Percentiles rank a stretch among this genome's conserved stretches.
Evolutionary conservation across 2,329 filamentous ascomycete genomes (phyloP).

Genomic region (Lachnellula occidentalis): DNA sequence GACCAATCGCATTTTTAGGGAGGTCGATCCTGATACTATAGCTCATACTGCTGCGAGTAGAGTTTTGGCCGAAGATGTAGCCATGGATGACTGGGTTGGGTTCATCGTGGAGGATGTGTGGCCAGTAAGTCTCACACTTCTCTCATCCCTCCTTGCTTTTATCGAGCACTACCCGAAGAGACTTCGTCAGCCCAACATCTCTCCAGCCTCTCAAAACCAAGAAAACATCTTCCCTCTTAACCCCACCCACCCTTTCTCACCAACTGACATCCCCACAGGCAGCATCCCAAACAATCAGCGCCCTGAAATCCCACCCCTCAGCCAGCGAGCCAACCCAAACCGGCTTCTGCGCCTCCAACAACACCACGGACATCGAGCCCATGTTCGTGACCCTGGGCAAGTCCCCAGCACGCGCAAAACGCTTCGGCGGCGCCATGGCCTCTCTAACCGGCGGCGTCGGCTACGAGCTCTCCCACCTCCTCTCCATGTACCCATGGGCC

Average conservation of each 20-base stretch:
- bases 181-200: too few species aligned
- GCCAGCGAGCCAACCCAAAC: slow-evolving; percentile 44
- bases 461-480: slow-evolving; percentile 48
- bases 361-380: slow-evolving; percentile 45
- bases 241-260: background rate
- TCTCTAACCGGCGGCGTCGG: slow-evolving; percentile 51
- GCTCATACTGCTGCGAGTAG: slow-evolving; percentile 51
- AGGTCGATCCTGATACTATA: slow-evolving; percentile 44
- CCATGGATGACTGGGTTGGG: slow-evolving; percentile 48
- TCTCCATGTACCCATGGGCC: slow-evolving; percentile 49
- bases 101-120: slow-evolving; percentile 50
- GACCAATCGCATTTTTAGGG: slow-evolving; percentile 51
- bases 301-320: slow-evolving; percentile 41
- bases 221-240: background rate
- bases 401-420: slow-evolving; percentile 40
- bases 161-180: background rate
- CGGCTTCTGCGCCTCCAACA: slow-evolving; percentile 47
- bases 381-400: slow-evolving; percentile 51
- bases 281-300: slow-evolving; percentile 40
- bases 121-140: slow-evolving; percentile 14
- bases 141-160: background rate
- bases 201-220: too few species aligned
- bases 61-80: slow-evolving; percentile 42
- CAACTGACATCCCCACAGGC: slow-evolving; percentile 33
- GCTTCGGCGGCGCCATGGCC: slow-evolving; percentile 51